Conservation (phyloP, 2,329 filamentous ascomycete genomes). For the Bimuria novae-zelandiae region DNA sequence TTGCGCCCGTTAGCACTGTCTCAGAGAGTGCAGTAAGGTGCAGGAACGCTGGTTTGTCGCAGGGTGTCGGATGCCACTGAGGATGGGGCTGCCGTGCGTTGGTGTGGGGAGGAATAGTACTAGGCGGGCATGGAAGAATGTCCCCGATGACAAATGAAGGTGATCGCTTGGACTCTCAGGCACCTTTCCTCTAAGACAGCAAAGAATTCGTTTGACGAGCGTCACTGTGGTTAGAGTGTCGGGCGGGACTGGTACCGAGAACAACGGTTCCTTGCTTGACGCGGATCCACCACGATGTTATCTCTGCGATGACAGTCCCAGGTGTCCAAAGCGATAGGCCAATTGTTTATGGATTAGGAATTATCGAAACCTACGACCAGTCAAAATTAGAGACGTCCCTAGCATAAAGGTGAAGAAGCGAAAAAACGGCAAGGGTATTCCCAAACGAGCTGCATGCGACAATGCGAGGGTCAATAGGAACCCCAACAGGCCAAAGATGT, state of each 20-base stretch:
- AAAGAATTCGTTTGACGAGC: conserved; percentile 22
- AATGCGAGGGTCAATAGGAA: conserved; percentile 19
- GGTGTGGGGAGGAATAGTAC: conserved; percentile 21
- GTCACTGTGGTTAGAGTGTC: conserved; percentile 19
- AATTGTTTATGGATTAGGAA: conserved; percentile 28
- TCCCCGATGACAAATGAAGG: conserved; percentile 24
- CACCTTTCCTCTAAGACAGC: conserved; percentile 18
- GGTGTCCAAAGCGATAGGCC: conserved; percentile 18
- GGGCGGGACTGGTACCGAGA: conserved; percentile 26
- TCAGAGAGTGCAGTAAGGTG: conserved; percentile 18
- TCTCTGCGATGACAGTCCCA: conserved; percentile 24
- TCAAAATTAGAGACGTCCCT: conserved; percentile 32
- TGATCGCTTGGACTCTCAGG: conserved; percentile 10
- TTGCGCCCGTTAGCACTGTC: conserved; percentile 23
- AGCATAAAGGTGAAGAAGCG: conserved; percentile 33
- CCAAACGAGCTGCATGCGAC: conserved; percentile 20
- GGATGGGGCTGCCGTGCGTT: conserved; percentile 11
- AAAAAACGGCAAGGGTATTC: conserved; percentile 26
- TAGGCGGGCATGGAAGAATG: conserved; percentile 6
- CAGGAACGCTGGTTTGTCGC: conserved; percentile 11
- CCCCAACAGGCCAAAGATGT: conserved; percentile 11
- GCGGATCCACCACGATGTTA: conserved; percentile 18
- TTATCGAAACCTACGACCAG: conserved; percentile 28
- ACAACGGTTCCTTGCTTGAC: conserved; percentile 34
- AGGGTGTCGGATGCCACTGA: conserved; percentile 8